Evolutionary conservation across 1,139 yeast genomes (phyloP), one percentile per base, ranked within the genome.

Genomic region (Suzukiozyma palmioleophila): DNA sequence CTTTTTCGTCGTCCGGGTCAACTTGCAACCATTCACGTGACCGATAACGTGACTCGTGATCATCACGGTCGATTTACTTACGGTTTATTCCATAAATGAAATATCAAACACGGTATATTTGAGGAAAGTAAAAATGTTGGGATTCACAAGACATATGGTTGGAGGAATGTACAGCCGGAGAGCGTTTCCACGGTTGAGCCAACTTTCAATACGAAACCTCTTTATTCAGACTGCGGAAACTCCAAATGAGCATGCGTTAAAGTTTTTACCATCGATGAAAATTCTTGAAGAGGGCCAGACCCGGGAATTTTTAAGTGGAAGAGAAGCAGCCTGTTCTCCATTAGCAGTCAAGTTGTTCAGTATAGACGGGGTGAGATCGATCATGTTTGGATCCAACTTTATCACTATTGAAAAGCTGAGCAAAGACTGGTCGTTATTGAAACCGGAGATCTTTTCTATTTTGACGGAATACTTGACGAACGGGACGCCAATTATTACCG

Each of bases 371-470:
- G 64, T 77, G 36, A 70, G 65, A 41, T 65, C 77, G 9, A 66
- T 77, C 36, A 67, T 77, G 73, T 73, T 71, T 50, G 82, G 83
- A 0, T 62, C 73, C 12, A 72, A 77, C 50, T 92, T 92, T 58
- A 79, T 92, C 43, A 92, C 98, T 1, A 81, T 92, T 21, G 95
- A 88, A 56, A 88, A 88, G 60, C 66, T 67, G 30, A 54, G 64
- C 31, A 68, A 69, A 10, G 73, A 75, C 38, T 92, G 98, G 98
- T 69, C 82, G 39, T 64, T 85, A 28, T 68, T 92, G 38, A 87
- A 90, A 57, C 96, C 97, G 0, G 95, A 88, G 55, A 85, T 92
- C 33, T 86, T 89, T 54, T 79, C 92, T 21, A 74, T 89, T 13
- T 65, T 92, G 41, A 89, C 96, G 0, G 96, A 89, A 54, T 87